Percentiles rank a stretch among this genome's conserved stretches.
These are phyloP conservation scores for Penicillium polonicum DNA, from an alignment of 2,329 filamentous ascomycete genomes.

Conservation along the genomic window DNA sequence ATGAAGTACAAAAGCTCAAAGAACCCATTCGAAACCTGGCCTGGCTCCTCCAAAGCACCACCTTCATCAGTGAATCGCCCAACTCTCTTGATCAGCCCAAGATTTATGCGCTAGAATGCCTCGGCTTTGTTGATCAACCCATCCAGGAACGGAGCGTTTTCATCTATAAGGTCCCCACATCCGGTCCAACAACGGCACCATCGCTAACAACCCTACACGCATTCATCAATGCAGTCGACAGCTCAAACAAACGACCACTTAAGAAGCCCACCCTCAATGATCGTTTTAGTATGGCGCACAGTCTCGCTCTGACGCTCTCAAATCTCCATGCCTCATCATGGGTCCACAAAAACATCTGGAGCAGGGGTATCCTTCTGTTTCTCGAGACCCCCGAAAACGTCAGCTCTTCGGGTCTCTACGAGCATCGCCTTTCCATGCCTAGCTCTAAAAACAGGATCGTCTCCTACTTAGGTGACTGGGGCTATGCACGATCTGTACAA, in stretches of 20 bases:
- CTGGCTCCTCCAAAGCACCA: conserved; percentile 30
- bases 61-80: conserved; percentile 15
- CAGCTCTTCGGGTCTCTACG: conserved; percentile 5
- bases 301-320: conserved; percentile 26
- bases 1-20: conserved; percentile 27
- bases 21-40: conserved; percentile 28
- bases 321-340: conserved; percentile 30
- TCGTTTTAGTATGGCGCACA: conserved; percentile 28
- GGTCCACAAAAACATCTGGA: conserved; percentile 35
- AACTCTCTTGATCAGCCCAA: conserved; percentile 22
- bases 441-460: conserved; percentile 9
- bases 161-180: conserved; percentile 23
- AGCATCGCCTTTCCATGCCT: neutral
- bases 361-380: conserved; percentile 30
- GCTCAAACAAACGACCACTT: conserved; percentile 14
- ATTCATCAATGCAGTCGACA: conserved; percentile 25
- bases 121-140: conserved; percentile 29
- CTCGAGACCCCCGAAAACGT: conserved; percentile 7
- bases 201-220: conserved; percentile 18
- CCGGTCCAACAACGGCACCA: neutral
- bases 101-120: conserved; percentile 31
- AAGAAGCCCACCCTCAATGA: conserved; percentile 24
- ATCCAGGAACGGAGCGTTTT: conserved; percentile 26
- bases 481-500: conserved; percentile 26
- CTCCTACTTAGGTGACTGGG: conserved; percentile 30